phyloP scores from a whole-genome alignment of 2,329 filamentous ascomycete genomes.

The Colletotrichum abscissum region DNA sequence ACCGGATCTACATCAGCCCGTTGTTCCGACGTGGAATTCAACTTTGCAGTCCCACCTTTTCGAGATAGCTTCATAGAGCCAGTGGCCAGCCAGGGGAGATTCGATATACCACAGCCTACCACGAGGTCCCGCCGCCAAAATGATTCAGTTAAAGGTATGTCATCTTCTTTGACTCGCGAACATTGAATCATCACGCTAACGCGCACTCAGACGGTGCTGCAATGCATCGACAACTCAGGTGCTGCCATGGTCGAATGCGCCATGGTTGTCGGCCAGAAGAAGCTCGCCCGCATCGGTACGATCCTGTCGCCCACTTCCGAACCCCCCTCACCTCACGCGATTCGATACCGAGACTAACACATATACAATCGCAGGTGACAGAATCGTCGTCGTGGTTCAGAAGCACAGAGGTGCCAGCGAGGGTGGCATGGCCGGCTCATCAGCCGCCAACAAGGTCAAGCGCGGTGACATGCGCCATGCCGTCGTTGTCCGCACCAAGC shows the following conservation, averaged over 20 bases:
- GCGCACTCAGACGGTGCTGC: slow-evolving; percentile 83
- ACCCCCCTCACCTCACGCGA: not conserved
- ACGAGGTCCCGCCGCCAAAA: slow-evolving; percentile 60
- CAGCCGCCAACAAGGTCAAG: slow-evolving; percentile 90
- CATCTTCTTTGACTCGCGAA: not conserved
- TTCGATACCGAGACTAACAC: slow-evolving; percentile 54
- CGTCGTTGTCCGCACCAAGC: slow-evolving; percentile 90
- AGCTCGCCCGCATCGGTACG: slow-evolving; percentile 88
- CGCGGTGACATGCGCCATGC: slow-evolving; percentile 97
- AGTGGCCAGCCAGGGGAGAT: slow-evolving; percentile 21
- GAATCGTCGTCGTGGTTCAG: slow-evolving; percentile 97
- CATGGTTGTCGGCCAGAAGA: slow-evolving; percentile 91
- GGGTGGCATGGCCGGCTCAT: slow-evolving; percentile 77
- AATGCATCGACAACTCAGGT: slow-evolving; percentile 99
- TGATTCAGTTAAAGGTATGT: slow-evolving; percentile 90
- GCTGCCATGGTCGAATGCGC: slow-evolving; percentile 97
- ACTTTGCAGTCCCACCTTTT: slow-evolving; percentile 25
- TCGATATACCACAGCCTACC: slow-evolving; percentile 13
- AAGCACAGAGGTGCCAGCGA: slow-evolving; percentile 87
- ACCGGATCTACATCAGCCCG: slow-evolving; percentile 11
- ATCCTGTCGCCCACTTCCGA: not conserved
- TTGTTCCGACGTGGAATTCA: slow-evolving; percentile 13
- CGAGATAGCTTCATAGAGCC: slow-evolving; percentile 32
- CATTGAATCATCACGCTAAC: not conserved
- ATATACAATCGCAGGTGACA: slow-evolving; percentile 74